Conservation (phyloP, 257 asterid genomes). For the Oldenlandia corymbosa region DNA sequence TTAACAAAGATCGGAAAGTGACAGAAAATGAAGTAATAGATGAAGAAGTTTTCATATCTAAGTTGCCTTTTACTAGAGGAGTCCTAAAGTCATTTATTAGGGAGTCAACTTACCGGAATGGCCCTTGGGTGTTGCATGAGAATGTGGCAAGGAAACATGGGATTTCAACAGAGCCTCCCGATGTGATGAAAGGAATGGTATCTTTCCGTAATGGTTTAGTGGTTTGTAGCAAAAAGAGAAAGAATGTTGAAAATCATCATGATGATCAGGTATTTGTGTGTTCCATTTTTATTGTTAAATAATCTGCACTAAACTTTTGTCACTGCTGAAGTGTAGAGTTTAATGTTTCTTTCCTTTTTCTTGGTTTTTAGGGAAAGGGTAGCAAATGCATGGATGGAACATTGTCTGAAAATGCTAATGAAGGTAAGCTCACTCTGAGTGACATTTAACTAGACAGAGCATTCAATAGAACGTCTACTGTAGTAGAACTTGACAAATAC, state of each 20-base stretch:
- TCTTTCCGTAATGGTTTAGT: conserved; percentile 63
- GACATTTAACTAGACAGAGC: neutral
- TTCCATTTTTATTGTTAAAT: neutral
- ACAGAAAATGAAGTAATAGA: conserved; percentile 47
- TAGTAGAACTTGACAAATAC: neutral
- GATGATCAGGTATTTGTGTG: conserved; percentile 38
- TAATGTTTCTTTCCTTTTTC: neutral
- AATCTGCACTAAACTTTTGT: neutral
- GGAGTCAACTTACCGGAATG: conserved; percentile 77
- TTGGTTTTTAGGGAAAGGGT: conserved; percentile 5
- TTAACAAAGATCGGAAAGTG: conserved; percentile 45
- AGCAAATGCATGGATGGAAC: neutral
- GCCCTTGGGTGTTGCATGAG: conserved; percentile 93
- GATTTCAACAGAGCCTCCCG: conserved; percentile 64
- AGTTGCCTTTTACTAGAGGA: conserved; percentile 65
- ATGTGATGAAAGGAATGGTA: conserved; percentile 39
- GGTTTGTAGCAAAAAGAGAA: conserved; percentile 63
- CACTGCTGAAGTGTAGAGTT: neutral
- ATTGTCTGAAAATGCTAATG: conserved; percentile 6
- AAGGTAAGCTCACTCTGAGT: conserved; percentile 11
- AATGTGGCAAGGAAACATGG: conserved; percentile 67
- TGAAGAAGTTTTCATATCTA: conserved; percentile 56
- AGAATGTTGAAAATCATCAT: conserved; percentile 52
- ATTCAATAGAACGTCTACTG: neutral
- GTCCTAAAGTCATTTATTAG: conserved; percentile 75